Conservation (phyloP, 2,329 filamentous ascomycete genomes). For the Westerdykella aurantiaca region DNA sequence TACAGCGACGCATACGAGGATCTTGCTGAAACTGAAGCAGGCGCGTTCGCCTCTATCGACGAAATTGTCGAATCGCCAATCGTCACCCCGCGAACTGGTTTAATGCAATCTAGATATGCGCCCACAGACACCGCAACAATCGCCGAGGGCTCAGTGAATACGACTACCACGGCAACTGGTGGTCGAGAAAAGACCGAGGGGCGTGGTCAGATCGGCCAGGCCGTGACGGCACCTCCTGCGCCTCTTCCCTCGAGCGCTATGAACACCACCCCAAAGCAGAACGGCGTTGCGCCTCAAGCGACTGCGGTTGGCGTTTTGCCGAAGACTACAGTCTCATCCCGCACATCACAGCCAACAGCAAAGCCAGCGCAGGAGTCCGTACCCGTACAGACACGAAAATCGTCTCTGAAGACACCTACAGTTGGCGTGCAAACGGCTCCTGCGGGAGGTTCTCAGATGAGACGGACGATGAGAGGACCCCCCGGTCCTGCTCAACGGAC, state of each 20-base stretch:
- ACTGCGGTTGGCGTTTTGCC: too few relatives aligned
- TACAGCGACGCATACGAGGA: conserved; percentile 77
- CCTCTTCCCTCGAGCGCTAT: too few relatives aligned
- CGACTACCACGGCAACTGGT: conserved; percentile 1
- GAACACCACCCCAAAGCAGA: too few relatives aligned
- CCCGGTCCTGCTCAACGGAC: neutral
- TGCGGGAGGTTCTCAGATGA: conserved; percentile 28
- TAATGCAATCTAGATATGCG: conserved; percentile 23
- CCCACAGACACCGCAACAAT: neutral
- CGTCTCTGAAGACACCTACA: conserved; percentile 40
- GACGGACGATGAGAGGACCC: conserved; percentile 32
- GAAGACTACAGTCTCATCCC: too few relatives aligned
- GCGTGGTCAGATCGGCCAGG: too few relatives aligned
- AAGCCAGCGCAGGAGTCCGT: too few relatives aligned
- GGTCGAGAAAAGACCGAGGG: conserved; percentile 1
- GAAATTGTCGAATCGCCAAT: conserved; percentile 62
- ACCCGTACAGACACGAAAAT: conserved; percentile 31
- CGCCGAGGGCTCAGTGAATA: neutral
- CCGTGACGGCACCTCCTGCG: too few relatives aligned
- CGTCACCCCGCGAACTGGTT: conserved; percentile 17
- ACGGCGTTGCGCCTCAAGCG: too few relatives aligned
- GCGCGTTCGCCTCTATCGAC: conserved; percentile 67
- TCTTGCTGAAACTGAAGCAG: conserved; percentile 57
- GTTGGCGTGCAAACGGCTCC: conserved; percentile 16
- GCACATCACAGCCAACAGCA: too few relatives aligned